A percentile compares a stretch with the other conserved stretches of the same genome.
phyloP scores from a whole-genome alignment of 2,329 filamentous ascomycete genomes.

The Paraphoma chrysanthemicola region DNA sequence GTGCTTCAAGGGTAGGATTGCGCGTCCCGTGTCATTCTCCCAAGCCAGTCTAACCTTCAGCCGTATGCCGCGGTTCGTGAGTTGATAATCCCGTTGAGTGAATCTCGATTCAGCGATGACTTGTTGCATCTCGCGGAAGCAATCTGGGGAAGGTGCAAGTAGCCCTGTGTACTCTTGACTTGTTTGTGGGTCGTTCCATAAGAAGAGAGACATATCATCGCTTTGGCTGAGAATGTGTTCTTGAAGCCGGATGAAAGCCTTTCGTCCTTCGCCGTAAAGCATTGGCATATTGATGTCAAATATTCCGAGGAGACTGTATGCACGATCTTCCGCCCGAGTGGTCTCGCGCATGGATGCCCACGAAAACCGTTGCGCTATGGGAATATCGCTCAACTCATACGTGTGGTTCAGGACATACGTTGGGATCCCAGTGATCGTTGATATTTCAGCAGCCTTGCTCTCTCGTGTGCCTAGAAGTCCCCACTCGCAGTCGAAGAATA shows the following conservation, averaged over 20 bases:
- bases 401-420: conserved; percentile 4
- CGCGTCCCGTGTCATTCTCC: conserved; percentile 8
- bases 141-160: conserved; percentile 1
- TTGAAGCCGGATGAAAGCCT: conserved; percentile 15
- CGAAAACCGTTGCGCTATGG: conserved; percentile 15
- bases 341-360: conserved; percentile 29
- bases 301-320: conserved; percentile 22
- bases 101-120: conserved; percentile 4
- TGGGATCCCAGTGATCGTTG: conserved; percentile 13
- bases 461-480: conserved; percentile 10
- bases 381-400: conserved; percentile 8
- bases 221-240: conserved; percentile 12
- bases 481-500: conserved; percentile 14
- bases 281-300: conserved; percentile 21
- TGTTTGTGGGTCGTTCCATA: conserved; percentile 7
- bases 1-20: conserved; percentile 11
- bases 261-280: conserved; percentile 16
- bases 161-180: conserved; percentile 8
- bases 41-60: conserved; percentile 8
- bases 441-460: conserved; percentile 1
- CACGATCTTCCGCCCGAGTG: conserved; percentile 21
- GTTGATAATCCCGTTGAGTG: conserved; percentile 5
- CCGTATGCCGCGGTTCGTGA: conserved; percentile 9
- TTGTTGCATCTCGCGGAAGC: conserved; percentile 7
- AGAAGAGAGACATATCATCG: conserved; percentile 9